Evolutionary conservation across 2,329 filamentous ascomycete genomes (phyloP).

Genomic region (Bipolaris oryzae): DNA sequence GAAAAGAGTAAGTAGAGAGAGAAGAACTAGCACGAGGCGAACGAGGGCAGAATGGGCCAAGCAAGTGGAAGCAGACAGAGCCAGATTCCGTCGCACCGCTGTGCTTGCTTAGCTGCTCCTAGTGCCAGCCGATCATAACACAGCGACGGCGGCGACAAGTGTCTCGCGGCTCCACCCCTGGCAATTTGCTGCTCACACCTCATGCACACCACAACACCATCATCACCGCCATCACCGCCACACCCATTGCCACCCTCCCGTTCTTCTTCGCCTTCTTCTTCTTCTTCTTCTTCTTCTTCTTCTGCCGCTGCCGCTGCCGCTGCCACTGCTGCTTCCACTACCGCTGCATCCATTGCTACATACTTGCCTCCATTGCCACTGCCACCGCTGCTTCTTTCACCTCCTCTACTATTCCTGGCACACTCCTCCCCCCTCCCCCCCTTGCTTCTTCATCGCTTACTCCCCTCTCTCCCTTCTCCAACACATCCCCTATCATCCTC

Average conservation of each 20-base stretch:
- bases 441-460: neutral
- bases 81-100: slow-evolving; percentile 13
- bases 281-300: neutral
- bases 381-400: neutral
- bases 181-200: slow-evolving; percentile 1
- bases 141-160: slow-evolving; percentile 7
- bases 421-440: neutral
- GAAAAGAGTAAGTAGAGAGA: neutral
- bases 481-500: neutral
- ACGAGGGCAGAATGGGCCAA: too few relatives aligned
- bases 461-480: neutral
- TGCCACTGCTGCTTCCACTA: neutral
- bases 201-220: neutral
- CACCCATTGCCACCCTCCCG: neutral
- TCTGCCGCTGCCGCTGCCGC: neutral
- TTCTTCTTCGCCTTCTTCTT: neutral
- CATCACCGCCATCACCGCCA: neutral
- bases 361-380: neutral
- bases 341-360: too few relatives aligned
- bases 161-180: slow-evolving; percentile 17
- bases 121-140: slow-evolving; percentile 14
- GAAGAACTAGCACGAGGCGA: too few relatives aligned
- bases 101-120: slow-evolving; percentile 1
- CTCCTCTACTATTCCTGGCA: neutral
- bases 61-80: neutral